These are phyloP conservation scores for Vanderwaltozyma polyspora DNA, from an alignment of 805 yeast genomes.

Conservation along the genomic window DNA sequence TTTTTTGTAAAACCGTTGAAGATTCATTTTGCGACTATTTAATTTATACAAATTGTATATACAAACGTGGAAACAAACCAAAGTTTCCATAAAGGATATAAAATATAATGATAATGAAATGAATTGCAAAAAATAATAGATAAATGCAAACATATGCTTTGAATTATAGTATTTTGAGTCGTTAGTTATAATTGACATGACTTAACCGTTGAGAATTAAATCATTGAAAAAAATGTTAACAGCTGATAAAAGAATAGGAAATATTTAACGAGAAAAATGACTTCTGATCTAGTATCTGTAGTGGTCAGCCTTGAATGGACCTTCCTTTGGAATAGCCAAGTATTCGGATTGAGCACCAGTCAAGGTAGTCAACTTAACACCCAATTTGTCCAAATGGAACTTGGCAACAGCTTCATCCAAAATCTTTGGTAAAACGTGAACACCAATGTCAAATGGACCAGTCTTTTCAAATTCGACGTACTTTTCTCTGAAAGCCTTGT, in stretches of 20 bases:
- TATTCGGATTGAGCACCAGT: conserved; percentile 78
- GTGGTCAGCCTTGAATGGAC: conserved; percentile 96
- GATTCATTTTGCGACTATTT: no score
- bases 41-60: conserved; percentile 1
- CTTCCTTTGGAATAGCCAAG: conserved; percentile 80
- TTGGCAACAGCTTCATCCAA: conserved; percentile 98
- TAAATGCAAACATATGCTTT: conserved; percentile 3
- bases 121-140: not conserved
- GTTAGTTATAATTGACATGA: not conserved
- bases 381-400: conserved; percentile 89
- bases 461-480: conserved; percentile 85
- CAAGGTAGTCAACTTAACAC: conserved; percentile 73
- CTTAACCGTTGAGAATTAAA: conserved; percentile 3
- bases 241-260: not conserved
- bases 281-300: conserved; percentile 98
- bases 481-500: conserved; percentile 63
- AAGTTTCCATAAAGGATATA: not conserved
- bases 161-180: not conserved
- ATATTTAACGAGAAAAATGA: no score
- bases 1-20: no score
- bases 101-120: conserved; percentile 1
- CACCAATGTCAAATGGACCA: conserved; percentile 84
- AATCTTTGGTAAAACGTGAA: conserved; percentile 92
- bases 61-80: not conserved
- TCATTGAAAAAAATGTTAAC: not conserved